These are phyloP conservation scores for Saccharomycopsis babjevae DNA, from an alignment of 805 yeast genomes.

Conservation along the genomic window DNA sequence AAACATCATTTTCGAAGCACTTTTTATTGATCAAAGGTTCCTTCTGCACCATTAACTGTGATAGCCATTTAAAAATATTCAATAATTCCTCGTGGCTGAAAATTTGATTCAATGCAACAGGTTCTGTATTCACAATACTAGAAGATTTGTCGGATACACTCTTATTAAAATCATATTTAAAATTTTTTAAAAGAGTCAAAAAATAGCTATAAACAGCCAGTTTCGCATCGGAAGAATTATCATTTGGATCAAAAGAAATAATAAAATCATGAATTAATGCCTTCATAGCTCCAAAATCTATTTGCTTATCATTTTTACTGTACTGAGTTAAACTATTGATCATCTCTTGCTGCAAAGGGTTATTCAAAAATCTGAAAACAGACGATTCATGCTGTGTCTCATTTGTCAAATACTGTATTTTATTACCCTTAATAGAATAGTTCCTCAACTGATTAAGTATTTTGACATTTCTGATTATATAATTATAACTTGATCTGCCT, in stretches of 20 bases:
- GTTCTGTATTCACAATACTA: neutral
- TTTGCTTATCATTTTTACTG: neutral
- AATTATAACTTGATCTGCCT: neutral
- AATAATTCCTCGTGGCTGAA: conserved; percentile 1
- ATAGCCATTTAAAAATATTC: conserved; percentile 1
- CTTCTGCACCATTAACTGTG: neutral
- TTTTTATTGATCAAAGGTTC: neutral
- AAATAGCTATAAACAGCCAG: neutral
- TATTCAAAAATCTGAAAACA: neutral
- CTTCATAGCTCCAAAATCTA: neutral
- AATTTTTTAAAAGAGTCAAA: neutral
- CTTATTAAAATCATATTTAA: neutral
- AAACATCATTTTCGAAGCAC: neutral
- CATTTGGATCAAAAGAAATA: neutral
- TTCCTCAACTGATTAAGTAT: neutral
- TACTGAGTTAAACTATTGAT: neutral
- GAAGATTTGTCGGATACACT: neutral
- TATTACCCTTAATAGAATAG: neutral
- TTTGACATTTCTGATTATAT: neutral
- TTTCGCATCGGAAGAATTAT: neutral
- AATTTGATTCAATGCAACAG: conserved; percentile 2
- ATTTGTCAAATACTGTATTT: neutral
- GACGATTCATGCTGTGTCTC: neutral
- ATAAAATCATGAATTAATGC: neutral
- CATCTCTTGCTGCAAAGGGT: conserved; percentile 4